Evolutionary conservation across 208 protist species (phyloP).

Genomic region (Wallacemonas sp.): DNA sequence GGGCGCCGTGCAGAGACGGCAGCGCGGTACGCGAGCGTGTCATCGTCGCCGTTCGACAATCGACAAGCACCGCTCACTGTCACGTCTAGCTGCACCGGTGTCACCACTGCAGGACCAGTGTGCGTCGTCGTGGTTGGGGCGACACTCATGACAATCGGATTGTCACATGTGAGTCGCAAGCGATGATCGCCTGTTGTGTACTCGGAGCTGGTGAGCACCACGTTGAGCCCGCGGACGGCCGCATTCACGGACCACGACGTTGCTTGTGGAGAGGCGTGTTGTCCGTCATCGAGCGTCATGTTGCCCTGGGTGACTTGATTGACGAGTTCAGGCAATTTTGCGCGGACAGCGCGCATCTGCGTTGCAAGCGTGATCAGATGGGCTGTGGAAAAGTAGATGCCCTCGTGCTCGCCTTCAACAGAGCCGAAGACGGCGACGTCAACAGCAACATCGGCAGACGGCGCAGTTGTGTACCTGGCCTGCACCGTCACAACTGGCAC

Average conservation of each 20-base stretch:
- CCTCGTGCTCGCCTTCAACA: too few relatives aligned
- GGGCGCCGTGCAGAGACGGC: neutral
- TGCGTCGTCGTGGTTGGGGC: neutral
- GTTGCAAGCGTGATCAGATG: neutral
- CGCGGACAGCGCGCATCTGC: too few relatives aligned
- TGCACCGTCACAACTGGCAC: neutral
- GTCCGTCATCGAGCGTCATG: too few relatives aligned
- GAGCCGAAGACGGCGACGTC: too few relatives aligned
- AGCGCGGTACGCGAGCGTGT: conserved; percentile 7
- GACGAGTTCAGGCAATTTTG: too few relatives aligned
- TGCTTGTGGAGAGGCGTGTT: too few relatives aligned
- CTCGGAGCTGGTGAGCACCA: conserved; percentile 4
- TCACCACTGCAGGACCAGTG: neutral
- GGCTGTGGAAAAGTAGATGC: neutral
- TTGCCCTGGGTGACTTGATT: too few relatives aligned
- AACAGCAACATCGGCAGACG: too few relatives aligned
- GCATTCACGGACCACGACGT: neutral
- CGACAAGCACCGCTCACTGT: neutral
- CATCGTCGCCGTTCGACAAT: neutral
- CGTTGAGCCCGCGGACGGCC: neutral
- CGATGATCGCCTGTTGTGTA: conserved; percentile 7
- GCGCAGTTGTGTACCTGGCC: too few relatives aligned
- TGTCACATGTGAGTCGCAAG: neutral
- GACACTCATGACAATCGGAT: neutral
- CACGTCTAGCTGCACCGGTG: neutral